These are phyloP conservation scores for Xylaria telfairii DNA, from an alignment of 495 filamentous ascomycete species.

Conservation along the genomic window DNA sequence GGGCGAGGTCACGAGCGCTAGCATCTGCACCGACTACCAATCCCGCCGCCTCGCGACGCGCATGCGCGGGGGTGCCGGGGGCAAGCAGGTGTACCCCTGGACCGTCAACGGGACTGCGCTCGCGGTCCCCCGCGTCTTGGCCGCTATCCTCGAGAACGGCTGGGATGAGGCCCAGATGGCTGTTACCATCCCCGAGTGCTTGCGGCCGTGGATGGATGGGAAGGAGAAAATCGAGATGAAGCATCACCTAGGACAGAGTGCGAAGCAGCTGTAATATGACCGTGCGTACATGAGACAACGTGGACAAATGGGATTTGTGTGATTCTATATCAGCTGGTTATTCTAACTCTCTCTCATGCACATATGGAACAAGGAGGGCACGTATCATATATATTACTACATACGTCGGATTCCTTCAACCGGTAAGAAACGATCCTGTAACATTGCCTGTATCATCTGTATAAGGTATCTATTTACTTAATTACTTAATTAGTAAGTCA, in stretches of 20 bases:
- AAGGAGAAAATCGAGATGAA: slow-evolving; percentile 65
- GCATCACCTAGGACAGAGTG: slow-evolving; percentile 22
- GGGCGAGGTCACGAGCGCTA: slow-evolving; percentile 92
- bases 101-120: slow-evolving; percentile 95
- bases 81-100: slow-evolving; percentile 66
- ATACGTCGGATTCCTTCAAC: neutral
- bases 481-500: slow-evolving; percentile 11
- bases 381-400: neutral
- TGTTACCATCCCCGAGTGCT: slow-evolving; percentile 75
- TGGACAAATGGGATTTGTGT: neutral
- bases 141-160: slow-evolving; percentile 91
- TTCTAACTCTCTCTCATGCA: neutral
- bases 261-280: neutral
- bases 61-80: slow-evolving; percentile 50
- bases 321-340: neutral
- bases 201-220: slow-evolving; percentile 84
- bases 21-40: slow-evolving; percentile 96
- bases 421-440: neutral
- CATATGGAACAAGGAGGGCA: neutral
- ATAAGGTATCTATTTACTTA: neutral
- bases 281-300: neutral
- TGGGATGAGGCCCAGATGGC: slow-evolving; percentile 72
- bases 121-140: slow-evolving; percentile 87
- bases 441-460: neutral
- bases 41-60: slow-evolving; percentile 78